Evolutionary conservation across 768 basidiomycete species (phyloP).

Genomic region (Fomitopsis pulvina): DNA sequence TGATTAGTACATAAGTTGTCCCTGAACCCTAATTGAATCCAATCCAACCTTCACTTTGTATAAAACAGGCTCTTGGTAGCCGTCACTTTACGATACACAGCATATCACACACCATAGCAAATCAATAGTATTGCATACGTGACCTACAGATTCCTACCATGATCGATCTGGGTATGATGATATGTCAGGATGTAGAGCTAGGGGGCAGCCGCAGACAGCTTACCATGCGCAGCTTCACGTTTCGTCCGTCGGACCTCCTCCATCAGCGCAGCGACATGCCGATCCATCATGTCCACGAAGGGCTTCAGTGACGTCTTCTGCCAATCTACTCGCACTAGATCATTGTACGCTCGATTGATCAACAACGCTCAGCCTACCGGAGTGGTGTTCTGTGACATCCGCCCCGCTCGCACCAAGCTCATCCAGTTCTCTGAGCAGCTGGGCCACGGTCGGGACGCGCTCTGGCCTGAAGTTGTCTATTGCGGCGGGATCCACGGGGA

Average conservation of each 20-base stretch:
- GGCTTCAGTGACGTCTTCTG: constrained; percentile 81
- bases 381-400: constrained; percentile 34
- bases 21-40: too few relatives aligned
- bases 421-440: constrained; percentile 80
- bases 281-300: constrained; percentile 86
- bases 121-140: not conserved
- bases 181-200: too few relatives aligned
- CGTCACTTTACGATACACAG: too few relatives aligned
- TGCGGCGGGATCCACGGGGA: constrained; percentile 74
- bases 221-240: constrained; percentile 23
- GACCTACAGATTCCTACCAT: not conserved
- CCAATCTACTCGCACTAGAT: constrained; percentile 49
- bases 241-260: constrained; percentile 45
- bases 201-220: too few relatives aligned
- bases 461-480: constrained; percentile 83
- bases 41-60: too few relatives aligned
- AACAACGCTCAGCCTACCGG: constrained; percentile 29
- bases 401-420: constrained; percentile 13
- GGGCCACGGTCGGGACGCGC: constrained; percentile 77
- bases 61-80: too few relatives aligned
- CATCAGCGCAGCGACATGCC: constrained; percentile 55
- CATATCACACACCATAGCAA: not conserved
- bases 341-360: not conserved
- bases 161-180: too few relatives aligned
- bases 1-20: too few relatives aligned